These are phyloP conservation scores for Nicotiana knightiana DNA, from an alignment of 257 asterid genomes.

Conservation along the genomic window DNA sequence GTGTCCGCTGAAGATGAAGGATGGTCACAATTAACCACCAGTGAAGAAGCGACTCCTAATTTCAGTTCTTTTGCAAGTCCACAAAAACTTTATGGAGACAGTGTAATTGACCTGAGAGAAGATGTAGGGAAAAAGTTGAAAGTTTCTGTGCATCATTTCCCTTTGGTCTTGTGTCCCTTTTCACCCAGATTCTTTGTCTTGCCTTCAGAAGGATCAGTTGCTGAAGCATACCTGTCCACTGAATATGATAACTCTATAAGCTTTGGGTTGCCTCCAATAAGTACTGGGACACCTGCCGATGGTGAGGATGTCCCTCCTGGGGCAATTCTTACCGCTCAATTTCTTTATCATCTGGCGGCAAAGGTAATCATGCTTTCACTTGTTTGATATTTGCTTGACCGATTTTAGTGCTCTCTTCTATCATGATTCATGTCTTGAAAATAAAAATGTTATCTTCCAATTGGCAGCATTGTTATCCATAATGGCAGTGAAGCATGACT, in stretches of 20 bases:
- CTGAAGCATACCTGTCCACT: conserved; percentile 73
- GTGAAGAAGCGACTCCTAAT: conserved; percentile 40
- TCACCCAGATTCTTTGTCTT: conserved; percentile 89
- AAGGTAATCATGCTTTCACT: conserved; percentile 48
- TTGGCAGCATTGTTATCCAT: neutral
- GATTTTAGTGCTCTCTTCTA: neutral
- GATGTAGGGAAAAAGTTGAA: conserved; percentile 51
- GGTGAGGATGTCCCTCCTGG: conserved; percentile 79
- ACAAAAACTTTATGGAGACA: conserved; percentile 30
- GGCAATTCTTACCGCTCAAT: conserved; percentile 84
- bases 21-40: conserved; percentile 59
- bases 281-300: conserved; percentile 57
- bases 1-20: conserved; percentile 55
- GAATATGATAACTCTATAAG: conserved; percentile 79
- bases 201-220: conserved; percentile 95
- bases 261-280: conserved; percentile 84
- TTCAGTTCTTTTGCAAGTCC: conserved; percentile 31
- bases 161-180: conserved; percentile 78
- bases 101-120: conserved; percentile 30
- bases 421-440: neutral
- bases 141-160: conserved; percentile 81
- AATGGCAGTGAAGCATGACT: neutral
- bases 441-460: neutral
- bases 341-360: conserved; percentile 77
- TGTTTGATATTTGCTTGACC: conserved; percentile 2